Conservation (phyloP, 140 eudicot species). For the Bidens hawaiensis region DNA sequence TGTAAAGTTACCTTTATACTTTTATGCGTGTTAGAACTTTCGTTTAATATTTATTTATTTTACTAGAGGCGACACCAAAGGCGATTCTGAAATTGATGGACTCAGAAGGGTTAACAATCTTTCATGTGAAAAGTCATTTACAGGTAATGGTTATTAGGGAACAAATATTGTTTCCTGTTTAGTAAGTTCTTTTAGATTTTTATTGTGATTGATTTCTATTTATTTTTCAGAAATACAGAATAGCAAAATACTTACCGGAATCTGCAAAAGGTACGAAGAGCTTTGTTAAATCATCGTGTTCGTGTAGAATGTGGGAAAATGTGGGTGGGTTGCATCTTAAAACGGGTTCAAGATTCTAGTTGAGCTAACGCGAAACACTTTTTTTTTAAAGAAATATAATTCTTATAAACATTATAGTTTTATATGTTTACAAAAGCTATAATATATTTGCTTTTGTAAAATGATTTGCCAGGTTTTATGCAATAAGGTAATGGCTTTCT, state of each 20-base stretch:
- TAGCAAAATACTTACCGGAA: constrained; percentile 71
- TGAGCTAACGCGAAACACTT: background rate
- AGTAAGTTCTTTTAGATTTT: background rate
- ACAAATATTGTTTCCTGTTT: background rate
- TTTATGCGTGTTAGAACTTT: background rate
- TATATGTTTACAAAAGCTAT: background rate
- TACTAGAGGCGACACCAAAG: constrained; percentile 91
- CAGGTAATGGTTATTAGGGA: constrained; percentile 47
- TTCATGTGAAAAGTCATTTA: constrained; percentile 93
- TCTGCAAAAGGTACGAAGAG: constrained; percentile 60
- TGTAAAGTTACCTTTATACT: background rate
- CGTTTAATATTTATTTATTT: background rate
- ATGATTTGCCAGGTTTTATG: background rate
- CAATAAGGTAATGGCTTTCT: background rate
- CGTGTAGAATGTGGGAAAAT: background rate
- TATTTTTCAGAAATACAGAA: constrained; percentile 64
- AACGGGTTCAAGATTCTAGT: background rate
- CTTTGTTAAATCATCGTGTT: constrained; percentile 4
- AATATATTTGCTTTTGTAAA: background rate
- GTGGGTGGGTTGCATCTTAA: background rate
- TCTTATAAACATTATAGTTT: background rate
- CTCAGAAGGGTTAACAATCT: constrained; percentile 78
- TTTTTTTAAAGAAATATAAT: background rate
- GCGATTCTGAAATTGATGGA: constrained; percentile 90
- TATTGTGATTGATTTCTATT: background rate